A percentile compares a stretch with the other conserved stretches of the same genome.
Evolutionary conservation across 148 eudicot genomes (phyloP).

Genomic region (Persicaria maculosa): DNA sequence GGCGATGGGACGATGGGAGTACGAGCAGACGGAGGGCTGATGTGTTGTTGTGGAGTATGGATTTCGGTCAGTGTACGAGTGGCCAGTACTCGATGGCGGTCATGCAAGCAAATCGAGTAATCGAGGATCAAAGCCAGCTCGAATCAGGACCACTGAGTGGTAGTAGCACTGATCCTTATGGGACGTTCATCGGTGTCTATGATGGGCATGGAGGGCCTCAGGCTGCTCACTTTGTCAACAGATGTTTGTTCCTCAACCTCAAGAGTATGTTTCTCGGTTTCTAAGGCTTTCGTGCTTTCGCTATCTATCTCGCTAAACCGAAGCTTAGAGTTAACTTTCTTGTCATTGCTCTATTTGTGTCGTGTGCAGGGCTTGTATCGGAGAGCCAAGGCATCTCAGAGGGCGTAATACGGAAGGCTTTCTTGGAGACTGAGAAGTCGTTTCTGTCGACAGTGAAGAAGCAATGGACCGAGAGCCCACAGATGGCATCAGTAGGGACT

Average conservation of each 20-base stretch:
- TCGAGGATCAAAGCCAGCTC: constrained; percentile 77
- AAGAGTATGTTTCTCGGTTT: constrained; percentile 46
- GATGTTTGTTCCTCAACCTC: constrained; percentile 41
- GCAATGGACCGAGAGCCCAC: constrained; percentile 60
- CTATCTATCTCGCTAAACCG: background rate
- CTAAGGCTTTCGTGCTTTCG: background rate
- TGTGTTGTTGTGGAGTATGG: constrained; percentile 73
- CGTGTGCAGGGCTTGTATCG: constrained; percentile 40
- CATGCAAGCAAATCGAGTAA: constrained; percentile 60
- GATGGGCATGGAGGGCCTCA: constrained; percentile 93
- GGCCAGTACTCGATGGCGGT: constrained; percentile 90
- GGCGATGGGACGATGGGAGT: constrained; percentile 2
- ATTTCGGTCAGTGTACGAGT: constrained; percentile 48
- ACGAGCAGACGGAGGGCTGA: constrained; percentile 33
- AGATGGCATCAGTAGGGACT: constrained; percentile 71
- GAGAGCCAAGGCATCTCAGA: constrained; percentile 53
- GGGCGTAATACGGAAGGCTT: constrained; percentile 61
- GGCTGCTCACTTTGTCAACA: constrained; percentile 55
- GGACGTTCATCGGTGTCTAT: constrained; percentile 82
- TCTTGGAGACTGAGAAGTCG: constrained; percentile 61
- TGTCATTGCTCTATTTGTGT: background rate
- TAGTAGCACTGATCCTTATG: constrained; percentile 40
- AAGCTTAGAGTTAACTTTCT: background rate
- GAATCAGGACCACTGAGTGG: constrained; percentile 63
- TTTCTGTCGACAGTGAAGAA: constrained; percentile 49